phyloP scores from a whole-genome alignment of 1,284 basidiomycete genomes.

The Ganoderma meredithae region DNA sequence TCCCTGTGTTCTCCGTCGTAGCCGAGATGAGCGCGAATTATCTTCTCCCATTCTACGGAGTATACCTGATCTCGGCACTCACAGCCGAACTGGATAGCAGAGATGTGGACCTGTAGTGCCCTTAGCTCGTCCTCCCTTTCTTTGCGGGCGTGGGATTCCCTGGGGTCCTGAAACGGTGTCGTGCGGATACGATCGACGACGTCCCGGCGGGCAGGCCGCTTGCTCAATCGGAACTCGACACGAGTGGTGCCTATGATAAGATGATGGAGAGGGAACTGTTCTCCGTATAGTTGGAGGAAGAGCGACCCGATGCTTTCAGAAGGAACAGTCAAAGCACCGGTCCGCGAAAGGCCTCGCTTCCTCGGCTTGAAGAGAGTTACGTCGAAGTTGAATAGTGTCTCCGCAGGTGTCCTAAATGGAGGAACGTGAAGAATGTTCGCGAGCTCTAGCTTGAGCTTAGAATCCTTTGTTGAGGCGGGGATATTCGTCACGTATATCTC shows the following conservation, averaged over 20 bases:
- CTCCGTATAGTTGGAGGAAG: constrained; percentile 58
- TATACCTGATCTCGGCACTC: constrained; percentile 59
- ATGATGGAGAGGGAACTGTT: constrained; percentile 22
- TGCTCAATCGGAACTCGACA: constrained; percentile 50
- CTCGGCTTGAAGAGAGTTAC: constrained; percentile 40
- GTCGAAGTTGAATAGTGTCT: constrained; percentile 55
- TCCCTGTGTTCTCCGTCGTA: constrained; percentile 57
- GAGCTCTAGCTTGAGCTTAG: constrained; percentile 48
- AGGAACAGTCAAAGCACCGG: constrained; percentile 59
- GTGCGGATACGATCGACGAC: constrained; percentile 51
- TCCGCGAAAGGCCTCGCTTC: constrained; percentile 45
- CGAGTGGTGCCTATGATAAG: constrained; percentile 42
- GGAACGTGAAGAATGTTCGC: constrained; percentile 54
- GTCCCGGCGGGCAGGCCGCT: constrained; percentile 40
- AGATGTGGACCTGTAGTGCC: constrained; percentile 41
- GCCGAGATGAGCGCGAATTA: constrained; percentile 38
- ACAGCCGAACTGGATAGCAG: constrained; percentile 59
- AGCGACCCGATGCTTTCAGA: constrained; percentile 43
- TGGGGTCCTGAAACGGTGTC: constrained; percentile 56
- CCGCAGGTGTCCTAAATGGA: constrained; percentile 44
- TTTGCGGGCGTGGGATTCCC: constrained; percentile 39
- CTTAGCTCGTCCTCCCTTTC: constrained; percentile 41
- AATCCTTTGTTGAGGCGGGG: constrained; percentile 41
- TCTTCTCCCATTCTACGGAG: constrained; percentile 63
- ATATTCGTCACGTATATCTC: constrained; percentile 48